Evolutionary conservation across 306 rosid genomes (phyloP), one percentile per base, ranked within the genome.

Genomic region (Begonia loranthoides): DNA sequence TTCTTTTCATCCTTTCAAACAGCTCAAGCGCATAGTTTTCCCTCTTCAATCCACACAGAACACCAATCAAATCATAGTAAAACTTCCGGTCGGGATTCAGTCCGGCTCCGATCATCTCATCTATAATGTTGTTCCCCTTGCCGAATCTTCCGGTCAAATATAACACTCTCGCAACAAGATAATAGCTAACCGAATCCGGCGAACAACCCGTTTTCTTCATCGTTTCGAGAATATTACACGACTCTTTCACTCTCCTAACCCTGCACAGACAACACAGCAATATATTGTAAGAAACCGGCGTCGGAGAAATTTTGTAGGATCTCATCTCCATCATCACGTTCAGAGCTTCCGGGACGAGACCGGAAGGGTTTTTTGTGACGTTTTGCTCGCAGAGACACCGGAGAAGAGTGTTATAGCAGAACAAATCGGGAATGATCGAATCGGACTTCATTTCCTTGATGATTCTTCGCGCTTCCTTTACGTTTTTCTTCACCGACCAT

Each of bases 321-420:
- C 81, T 83, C 93, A 87, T 84, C 60, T 83, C 94, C 81, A 79
- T 72, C 80, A 81, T 87, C 51, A 84, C 87, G 66, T 87, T 87
- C 33, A 81, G 63, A 45, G 79, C 78, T 68, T 84, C 88, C 41
- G 96, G 94, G 53, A 87, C 86, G 44, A 87, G 92, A 24, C 88
- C 93, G 1, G 94, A 87, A 50, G 93, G 88, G 67, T 84, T 83
- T 52, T 45, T 62, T 55, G 66, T 60, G 5, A 84, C 79, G 63
- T 87, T 83, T 52, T 68, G 60, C 74, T 74, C 81, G 46, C 86
- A 83, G 34, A 87, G 88, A 58, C 93, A 78, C 69, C 81, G 72
- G 15, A 87, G 80, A 49, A 84, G 74, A 41, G 93, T 74, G 64
- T 81, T 78, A 67, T 68, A 87, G 70, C 96, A 76, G 63, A 68